Evolutionary conservation across 2,329 filamentous ascomycete species (phyloP).

Genomic region (Byssothecium circinans): DNA sequence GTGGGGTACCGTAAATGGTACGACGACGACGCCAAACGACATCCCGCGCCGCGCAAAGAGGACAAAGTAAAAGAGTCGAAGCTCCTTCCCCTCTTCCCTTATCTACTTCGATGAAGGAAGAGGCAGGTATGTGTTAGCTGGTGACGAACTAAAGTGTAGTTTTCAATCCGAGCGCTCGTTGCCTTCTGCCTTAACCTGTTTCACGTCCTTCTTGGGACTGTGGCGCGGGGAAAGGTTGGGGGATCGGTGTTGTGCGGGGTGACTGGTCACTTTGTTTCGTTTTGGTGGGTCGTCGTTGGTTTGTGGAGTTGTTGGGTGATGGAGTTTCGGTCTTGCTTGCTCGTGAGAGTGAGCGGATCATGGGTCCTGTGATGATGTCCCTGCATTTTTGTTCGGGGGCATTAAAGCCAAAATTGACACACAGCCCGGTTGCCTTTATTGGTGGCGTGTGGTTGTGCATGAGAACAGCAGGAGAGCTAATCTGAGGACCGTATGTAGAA

Average conservation of each 20-base stretch:
- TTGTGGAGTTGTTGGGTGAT: background rate
- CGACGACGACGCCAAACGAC: background rate
- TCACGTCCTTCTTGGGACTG: background rate
- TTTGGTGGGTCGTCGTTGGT: background rate
- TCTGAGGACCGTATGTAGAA: constrained; percentile 21
- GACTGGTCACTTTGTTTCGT: constrained; percentile 14
- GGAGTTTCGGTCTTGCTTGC: constrained; percentile 4
- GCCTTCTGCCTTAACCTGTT: background rate
- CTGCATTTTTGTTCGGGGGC: constrained; percentile 5
- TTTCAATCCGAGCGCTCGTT: constrained; percentile 29
- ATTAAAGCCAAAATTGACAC: constrained; percentile 25
- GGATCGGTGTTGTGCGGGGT: constrained; percentile 6
- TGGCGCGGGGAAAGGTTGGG: background rate
- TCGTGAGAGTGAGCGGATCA: constrained; percentile 2
- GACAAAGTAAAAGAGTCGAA: constrained; percentile 25
- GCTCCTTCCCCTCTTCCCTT: constrained; percentile 4
- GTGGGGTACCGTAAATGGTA: background rate
- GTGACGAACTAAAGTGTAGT: constrained; percentile 20
- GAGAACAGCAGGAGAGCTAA: constrained; percentile 26
- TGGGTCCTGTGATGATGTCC: constrained; percentile 26
- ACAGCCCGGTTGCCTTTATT: constrained; percentile 8
- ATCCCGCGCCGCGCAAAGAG: constrained; percentile 19
- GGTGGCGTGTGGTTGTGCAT: constrained; percentile 14
- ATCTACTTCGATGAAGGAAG: background rate
- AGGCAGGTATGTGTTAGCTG: constrained; percentile 6